Evolutionary conservation across 2,329 filamentous ascomycete species (phyloP), one percentile per base, ranked within the genome.

Genomic region (Dactylellina haptotyla): DNA sequence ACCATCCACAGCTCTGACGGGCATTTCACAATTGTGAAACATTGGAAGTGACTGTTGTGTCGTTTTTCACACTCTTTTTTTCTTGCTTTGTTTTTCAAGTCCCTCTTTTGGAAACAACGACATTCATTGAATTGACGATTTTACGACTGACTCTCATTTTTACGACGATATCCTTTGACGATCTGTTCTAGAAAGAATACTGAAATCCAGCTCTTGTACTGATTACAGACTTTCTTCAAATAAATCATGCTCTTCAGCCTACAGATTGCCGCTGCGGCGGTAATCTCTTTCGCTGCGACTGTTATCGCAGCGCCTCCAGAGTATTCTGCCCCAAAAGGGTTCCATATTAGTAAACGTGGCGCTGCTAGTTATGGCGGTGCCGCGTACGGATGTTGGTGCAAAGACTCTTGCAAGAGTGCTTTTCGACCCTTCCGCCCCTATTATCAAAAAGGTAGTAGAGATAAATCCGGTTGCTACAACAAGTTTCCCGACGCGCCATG

Each of bases 331-430:
- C 3, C 30, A 5, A 4, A 0, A 28, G 18, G 51, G 18, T 4
- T 56, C 39, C 20, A 45, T 16, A 20, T 45, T 9, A n/a, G 16
- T 6, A 54, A 54, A 32, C 28, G 18, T 12, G 41, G 41, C 16
- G 41, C 41, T 45, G 16, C 4, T 18, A 20, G 30, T 12, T 12
- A 28, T 18, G 34, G 12, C 10, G 34, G 34, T 4, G 26, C 25
- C 12, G 14, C 54, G 4, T 58, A 58, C 32, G 39, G 54, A 12
- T 58, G 54, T n/a, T 58, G 54, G 54, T 58, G 54, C 10, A 45
- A 46, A n/a, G 23, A 58, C 14, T 4, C 20, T 9, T 58, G 54
- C 39, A 32, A 46, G 23, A 32, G 20, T n/a, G n/a, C 34, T 6
- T 32, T 45, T 26, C 54, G 39, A n/a, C n/a, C n/a, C n/a, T n/a